phyloP scores from a whole-genome alignment of 2,329 filamentous ascomycete species.

The Penicillium concentricum region DNA sequence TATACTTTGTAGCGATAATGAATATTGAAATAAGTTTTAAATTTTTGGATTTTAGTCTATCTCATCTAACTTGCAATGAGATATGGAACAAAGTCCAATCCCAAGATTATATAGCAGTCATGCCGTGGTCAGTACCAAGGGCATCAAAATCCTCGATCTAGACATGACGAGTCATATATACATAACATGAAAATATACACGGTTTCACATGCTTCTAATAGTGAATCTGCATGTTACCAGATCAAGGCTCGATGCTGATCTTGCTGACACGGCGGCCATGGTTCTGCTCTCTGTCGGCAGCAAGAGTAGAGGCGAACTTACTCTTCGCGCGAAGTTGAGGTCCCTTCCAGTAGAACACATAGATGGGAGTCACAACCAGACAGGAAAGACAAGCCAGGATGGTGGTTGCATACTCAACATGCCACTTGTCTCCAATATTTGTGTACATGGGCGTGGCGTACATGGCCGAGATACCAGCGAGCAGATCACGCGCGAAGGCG shows the following conservation, averaged over 20 bases:
- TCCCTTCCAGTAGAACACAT: slow-evolving; percentile 63
- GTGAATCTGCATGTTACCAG: neutral
- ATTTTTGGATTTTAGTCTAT: neutral
- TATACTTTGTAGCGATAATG: no score
- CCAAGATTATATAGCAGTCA: neutral
- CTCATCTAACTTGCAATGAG: neutral
- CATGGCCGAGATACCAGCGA: slow-evolving; percentile 68
- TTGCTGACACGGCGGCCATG: slow-evolving; percentile 26
- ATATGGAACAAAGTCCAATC: neutral
- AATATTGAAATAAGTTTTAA: neutral
- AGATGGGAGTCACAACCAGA: slow-evolving; percentile 59
- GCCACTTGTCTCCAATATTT: slow-evolving; percentile 55
- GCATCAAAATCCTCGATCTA: neutral
- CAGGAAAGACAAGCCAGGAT: slow-evolving; percentile 60
- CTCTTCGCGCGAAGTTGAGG: slow-evolving; percentile 56
- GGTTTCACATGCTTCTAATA: neutral
- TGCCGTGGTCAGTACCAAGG: neutral
- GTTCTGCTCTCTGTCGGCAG: slow-evolving; percentile 21
- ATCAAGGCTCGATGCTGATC: slow-evolving; percentile 17
- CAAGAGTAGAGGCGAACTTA: slow-evolving; percentile 61
- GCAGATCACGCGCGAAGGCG: slow-evolving; percentile 69
- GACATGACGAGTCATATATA: slow-evolving; percentile 5
- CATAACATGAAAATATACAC: slow-evolving; percentile 1
- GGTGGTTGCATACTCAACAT: slow-evolving; percentile 56
- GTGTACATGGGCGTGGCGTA: slow-evolving; percentile 63